Evolutionary conservation across 257 asterid genomes (phyloP).

Genomic region (Prunella vulgaris): DNA sequence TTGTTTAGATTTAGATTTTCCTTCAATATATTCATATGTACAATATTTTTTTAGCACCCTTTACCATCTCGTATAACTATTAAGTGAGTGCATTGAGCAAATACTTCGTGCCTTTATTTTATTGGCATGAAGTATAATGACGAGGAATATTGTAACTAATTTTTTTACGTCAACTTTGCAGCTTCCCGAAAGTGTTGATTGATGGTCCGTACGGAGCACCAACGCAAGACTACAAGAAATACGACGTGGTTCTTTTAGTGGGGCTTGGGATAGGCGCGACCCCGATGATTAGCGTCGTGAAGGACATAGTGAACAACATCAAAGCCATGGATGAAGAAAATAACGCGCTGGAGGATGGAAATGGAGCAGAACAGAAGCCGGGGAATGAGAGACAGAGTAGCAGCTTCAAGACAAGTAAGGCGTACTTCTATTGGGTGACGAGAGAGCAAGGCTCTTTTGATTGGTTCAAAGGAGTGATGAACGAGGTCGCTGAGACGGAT

Average conservation of each 20-base stretch:
- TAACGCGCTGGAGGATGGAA: slow-evolving; percentile 28
- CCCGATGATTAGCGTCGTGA: slow-evolving; percentile 68
- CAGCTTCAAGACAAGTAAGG: slow-evolving; percentile 39
- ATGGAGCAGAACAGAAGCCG: neutral
- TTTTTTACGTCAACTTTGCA: slow-evolving; percentile 10
- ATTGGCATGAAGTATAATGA: neutral
- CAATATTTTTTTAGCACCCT: no score
- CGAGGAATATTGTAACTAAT: neutral
- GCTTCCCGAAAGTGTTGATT: slow-evolving; percentile 60
- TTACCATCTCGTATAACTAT: no score
- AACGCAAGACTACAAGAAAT: slow-evolving; percentile 63
- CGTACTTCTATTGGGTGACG: slow-evolving; percentile 82
- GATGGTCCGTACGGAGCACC: slow-evolving; percentile 88
- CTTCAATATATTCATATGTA: no score
- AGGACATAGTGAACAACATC: slow-evolving; percentile 64
- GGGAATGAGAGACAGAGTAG: slow-evolving; percentile 23
- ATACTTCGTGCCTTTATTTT: no score
- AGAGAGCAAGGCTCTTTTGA: slow-evolving; percentile 75
- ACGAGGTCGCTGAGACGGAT: slow-evolving; percentile 61
- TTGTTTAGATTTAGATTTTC: no score
- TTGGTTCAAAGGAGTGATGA: slow-evolving; percentile 78
- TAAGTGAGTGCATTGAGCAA: no score
- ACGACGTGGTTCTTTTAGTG: slow-evolving; percentile 57
- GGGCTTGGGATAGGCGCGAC: slow-evolving; percentile 84
- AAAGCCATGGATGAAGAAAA: slow-evolving; percentile 27